A percentile compares a stretch with the other conserved stretches of the same genome.
These are phyloP conservation scores for Mucor plumbeus DNA, from an alignment of 371 early-diverging fungal genomes.

Conservation along the genomic window DNA sequence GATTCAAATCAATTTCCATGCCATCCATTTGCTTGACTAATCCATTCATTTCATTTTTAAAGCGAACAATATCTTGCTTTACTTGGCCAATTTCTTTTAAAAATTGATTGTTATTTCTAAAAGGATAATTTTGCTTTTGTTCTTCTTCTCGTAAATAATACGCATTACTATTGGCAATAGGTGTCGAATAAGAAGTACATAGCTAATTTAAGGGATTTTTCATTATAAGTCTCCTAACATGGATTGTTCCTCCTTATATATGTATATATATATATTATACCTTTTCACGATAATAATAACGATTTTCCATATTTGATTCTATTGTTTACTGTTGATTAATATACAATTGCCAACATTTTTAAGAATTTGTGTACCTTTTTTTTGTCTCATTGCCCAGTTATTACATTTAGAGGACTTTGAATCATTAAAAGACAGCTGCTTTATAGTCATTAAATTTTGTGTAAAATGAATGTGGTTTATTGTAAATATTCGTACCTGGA, in stretches of 20 bases:
- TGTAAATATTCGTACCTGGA: slow-evolving; percentile 15
- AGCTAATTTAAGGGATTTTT: slow-evolving; percentile 21
- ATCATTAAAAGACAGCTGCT: slow-evolving; percentile 27
- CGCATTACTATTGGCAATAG: slow-evolving; percentile 4
- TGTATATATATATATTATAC: neutral
- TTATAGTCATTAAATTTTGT: neutral
- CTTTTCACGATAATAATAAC: slow-evolving; percentile 24
- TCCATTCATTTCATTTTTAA: slow-evolving; percentile 56
- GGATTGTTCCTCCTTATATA: slow-evolving; percentile 8
- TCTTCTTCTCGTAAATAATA: neutral
- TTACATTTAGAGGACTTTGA: slow-evolving; percentile 25
- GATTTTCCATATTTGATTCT: slow-evolving; percentile 4
- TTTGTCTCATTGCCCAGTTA: slow-evolving; percentile 28
- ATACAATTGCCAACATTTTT: neutral
- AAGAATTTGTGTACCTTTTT: slow-evolving; percentile 2
- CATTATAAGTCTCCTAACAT: slow-evolving; percentile 1
- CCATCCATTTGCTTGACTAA: slow-evolving; percentile 58
- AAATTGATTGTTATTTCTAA: slow-evolving; percentile 18
- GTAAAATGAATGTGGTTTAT: neutral
- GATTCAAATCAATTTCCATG: slow-evolving; percentile 53
- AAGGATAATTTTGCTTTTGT: neutral
- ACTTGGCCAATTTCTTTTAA: slow-evolving; percentile 35
- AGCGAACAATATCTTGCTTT: slow-evolving; percentile 48
- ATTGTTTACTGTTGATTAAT: neutral
- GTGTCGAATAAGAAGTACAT: slow-evolving; percentile 28